A percentile compares a stretch with the other conserved stretches of the same genome.
Conservation (phyloP, 2,329 filamentous ascomycete species). For the Fusarium oxysporum region DNA sequence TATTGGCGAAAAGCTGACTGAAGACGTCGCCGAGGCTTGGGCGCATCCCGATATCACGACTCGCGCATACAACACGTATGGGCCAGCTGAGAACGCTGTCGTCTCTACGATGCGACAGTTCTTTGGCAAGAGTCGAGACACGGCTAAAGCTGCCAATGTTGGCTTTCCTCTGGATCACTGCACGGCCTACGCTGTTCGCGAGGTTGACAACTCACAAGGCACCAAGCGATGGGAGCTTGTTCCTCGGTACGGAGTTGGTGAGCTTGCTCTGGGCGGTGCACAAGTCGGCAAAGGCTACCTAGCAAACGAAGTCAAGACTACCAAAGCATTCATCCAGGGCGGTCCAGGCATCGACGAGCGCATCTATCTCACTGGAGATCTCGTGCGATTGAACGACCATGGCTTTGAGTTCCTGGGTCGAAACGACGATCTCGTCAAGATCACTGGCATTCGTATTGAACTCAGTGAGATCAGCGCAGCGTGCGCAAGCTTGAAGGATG, state of each 20-base stretch:
- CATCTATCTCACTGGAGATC: slow-evolving; percentile 23
- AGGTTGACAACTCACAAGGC: background rate
- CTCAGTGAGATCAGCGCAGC: slow-evolving; percentile 31
- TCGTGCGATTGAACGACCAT: slow-evolving; percentile 26
- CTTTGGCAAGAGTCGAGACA: slow-evolving; percentile 15
- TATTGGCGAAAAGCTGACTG: slow-evolving; percentile 22
- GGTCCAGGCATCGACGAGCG: slow-evolving; percentile 22
- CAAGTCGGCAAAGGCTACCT: slow-evolving; percentile 29
- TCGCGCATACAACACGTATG: slow-evolving; percentile 23
- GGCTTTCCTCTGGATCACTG: slow-evolving; percentile 20
- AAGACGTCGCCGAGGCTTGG: slow-evolving; percentile 28
- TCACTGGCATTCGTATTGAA: slow-evolving; percentile 23
- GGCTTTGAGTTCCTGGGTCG: slow-evolving; percentile 29
- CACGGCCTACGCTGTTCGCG: slow-evolving; percentile 22
- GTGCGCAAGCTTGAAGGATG: slow-evolving; percentile 22
- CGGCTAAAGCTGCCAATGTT: slow-evolving; percentile 22
- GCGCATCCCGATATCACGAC: slow-evolving; percentile 16
- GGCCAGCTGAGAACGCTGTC: slow-evolving; percentile 18
- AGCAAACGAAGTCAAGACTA: slow-evolving; percentile 20
- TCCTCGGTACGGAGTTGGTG: slow-evolving; percentile 23
- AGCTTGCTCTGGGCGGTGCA: slow-evolving; percentile 16
- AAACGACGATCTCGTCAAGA: slow-evolving; percentile 29
- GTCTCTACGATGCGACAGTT: slow-evolving; percentile 27
- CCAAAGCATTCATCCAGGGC: slow-evolving; percentile 21
- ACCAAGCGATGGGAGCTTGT: slow-evolving; percentile 25